These are phyloP conservation scores for Aethionema arabicum DNA, from an alignment of 345 rosid species.

Conservation along the genomic window DNA sequence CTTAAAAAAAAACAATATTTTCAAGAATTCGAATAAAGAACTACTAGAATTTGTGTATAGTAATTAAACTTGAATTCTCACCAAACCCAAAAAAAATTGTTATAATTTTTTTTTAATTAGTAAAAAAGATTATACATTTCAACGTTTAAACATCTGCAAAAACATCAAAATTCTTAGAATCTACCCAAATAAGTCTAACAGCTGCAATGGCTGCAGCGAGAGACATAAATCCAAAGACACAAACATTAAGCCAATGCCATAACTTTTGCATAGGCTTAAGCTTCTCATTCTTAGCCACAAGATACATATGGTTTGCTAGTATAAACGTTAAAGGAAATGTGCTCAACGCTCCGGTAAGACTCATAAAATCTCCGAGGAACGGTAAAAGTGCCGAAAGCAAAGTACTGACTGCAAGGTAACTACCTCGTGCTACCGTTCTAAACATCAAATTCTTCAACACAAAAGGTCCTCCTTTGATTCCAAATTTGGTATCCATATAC, in stretches of 20 bases:
- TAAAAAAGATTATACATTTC: constrained; percentile 6
- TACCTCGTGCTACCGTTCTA: constrained; percentile 72
- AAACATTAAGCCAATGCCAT: constrained; percentile 92
- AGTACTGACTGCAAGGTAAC: constrained; percentile 69
- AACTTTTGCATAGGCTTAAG: constrained; percentile 46
- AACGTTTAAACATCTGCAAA: constrained; percentile 68
- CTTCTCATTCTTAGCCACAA: constrained; percentile 54
- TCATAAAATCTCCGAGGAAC: constrained; percentile 89
- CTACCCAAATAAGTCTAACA: constrained; percentile 66
- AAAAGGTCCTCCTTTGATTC: constrained; percentile 63
- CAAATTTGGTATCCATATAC: constrained; percentile 76
- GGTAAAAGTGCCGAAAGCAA: constrained; percentile 83
- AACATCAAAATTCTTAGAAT: constrained; percentile 74
- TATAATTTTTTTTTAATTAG: not conserved
- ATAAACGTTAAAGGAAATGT: constrained; percentile 88
- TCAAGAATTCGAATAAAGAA: too few relatives aligned
- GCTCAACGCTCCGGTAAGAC: constrained; percentile 86
- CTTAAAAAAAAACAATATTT: too few relatives aligned
- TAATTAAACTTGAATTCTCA: not conserved
- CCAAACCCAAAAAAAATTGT: not conserved
- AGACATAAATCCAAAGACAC: constrained; percentile 59
- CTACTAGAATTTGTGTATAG: too few relatives aligned
- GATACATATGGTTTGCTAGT: constrained; percentile 87
- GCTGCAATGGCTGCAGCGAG: constrained; percentile 70
- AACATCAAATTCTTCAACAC: constrained; percentile 55